Evolutionary conservation across 2,329 filamentous ascomycete species (phyloP).

Genomic region (Talaromyces sp.): DNA sequence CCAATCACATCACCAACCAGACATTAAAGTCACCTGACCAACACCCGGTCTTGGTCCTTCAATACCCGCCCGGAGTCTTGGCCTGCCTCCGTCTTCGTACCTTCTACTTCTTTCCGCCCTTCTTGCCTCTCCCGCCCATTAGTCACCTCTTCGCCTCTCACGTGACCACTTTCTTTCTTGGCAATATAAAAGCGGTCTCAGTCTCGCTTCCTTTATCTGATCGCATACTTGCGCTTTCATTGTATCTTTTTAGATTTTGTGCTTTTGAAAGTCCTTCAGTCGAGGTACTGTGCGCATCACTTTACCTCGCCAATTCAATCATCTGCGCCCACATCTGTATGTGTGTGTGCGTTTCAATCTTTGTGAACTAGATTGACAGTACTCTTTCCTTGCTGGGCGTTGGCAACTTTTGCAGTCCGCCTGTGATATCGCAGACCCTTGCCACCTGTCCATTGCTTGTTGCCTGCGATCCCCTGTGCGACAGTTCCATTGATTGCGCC

Average conservation of each 20-base stretch:
- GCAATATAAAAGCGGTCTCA: slow-evolving; percentile 41
- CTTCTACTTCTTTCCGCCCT: slow-evolving; percentile 16
- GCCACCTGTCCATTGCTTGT: neutral
- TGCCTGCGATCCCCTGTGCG: neutral
- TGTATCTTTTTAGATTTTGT: neutral
- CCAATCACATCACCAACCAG: neutral
- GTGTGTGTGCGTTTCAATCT: neutral
- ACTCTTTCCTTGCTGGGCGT: neutral
- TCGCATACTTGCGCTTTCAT: neutral
- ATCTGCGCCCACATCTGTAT: neutral
- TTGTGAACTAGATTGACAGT: neutral
- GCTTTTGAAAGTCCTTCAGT: neutral
- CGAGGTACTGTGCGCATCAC: neutral
- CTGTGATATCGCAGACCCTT: neutral
- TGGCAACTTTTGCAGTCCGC: neutral
- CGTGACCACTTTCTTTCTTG: slow-evolving; percentile 40
- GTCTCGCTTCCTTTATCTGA: slow-evolving; percentile 36
- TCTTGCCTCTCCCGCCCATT: slow-evolving; percentile 18
- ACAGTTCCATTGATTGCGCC: neutral
- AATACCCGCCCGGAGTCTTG: slow-evolving; percentile 14
- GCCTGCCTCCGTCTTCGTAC: neutral
- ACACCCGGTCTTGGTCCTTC: slow-evolving; percentile 16
- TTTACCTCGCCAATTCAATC: neutral
- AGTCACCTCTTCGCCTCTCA: slow-evolving; percentile 32
- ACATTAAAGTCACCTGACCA: slow-evolving; percentile 22